Conservation (phyloP, 1,284 basidiomycete genomes). For the Gymnopus androsaceus region DNA sequence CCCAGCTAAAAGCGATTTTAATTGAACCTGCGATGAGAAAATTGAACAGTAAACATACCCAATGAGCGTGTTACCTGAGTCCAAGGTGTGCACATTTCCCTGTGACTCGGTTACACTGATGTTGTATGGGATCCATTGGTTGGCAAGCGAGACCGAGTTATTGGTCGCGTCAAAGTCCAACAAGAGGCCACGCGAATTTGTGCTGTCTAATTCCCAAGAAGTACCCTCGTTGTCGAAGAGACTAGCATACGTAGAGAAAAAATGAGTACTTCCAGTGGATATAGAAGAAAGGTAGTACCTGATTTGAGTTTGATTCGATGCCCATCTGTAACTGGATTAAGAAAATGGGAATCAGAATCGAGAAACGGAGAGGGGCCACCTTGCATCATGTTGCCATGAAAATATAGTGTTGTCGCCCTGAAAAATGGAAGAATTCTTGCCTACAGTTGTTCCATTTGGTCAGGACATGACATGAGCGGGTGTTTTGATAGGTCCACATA, state of each 20-base stretch:
- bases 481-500: not conserved
- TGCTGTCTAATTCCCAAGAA: constrained; percentile 4
- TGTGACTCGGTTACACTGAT: constrained; percentile 14
- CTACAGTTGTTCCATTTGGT: not conserved
- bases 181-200: constrained; percentile 12
- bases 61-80: constrained; percentile 14
- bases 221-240: constrained; percentile 18
- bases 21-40: not conserved
- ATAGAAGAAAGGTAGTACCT: constrained; percentile 9
- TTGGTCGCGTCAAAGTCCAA: constrained; percentile 4
- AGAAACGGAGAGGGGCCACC: constrained; percentile 19
- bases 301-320: constrained; percentile 13
- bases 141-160: constrained; percentile 6
- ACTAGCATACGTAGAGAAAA: not conserved
- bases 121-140: constrained; percentile 14
- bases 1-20: constrained; percentile 8
- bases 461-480: not conserved
- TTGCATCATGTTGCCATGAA: constrained; percentile 22
- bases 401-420: constrained; percentile 16
- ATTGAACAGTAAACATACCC: constrained; percentile 5
- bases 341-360: too few species aligned
- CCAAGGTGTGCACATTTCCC: constrained; percentile 11
- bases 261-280: too few species aligned
- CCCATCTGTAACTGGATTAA: too few species aligned
- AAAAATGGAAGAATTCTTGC: constrained; percentile 17